Evolutionary conservation across 1,284 basidiomycete species (phyloP).

Genomic region (Ustilago shanxiensis): DNA sequence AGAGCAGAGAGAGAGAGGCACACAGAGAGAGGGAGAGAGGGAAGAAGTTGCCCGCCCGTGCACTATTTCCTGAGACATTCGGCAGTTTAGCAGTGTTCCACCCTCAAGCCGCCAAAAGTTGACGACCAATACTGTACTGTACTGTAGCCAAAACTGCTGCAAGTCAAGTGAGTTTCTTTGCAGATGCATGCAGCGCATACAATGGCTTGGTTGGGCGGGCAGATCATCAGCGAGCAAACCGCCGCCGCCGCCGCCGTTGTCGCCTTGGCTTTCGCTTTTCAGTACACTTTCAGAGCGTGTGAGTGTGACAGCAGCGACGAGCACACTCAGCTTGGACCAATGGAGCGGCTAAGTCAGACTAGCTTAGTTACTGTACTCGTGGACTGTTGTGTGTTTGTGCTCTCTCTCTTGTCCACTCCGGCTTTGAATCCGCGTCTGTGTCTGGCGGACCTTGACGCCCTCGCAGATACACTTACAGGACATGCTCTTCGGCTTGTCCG

Average conservation of each 20-base stretch:
- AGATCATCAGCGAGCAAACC: neutral
- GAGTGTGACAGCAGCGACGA: neutral
- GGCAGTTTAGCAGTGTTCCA: neutral
- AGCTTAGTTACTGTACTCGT: too few species aligned
- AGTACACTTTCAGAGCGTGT: neutral
- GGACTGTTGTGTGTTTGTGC: neutral
- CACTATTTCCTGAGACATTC: neutral
- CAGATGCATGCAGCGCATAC: neutral
- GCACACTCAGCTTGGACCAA: too few species aligned
- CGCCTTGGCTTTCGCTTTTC: too few species aligned
- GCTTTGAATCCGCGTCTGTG: too few species aligned
- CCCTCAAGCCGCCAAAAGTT: neutral
- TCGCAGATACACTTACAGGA: too few species aligned
- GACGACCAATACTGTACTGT: too few species aligned
- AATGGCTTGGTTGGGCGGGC: neutral
- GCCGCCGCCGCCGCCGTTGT: too few species aligned
- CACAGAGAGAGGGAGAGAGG: too few species aligned
- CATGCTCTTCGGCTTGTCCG: neutral
- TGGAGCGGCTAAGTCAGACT: neutral
- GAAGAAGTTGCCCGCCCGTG: neutral
- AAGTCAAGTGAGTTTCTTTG: neutral
- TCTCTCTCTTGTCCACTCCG: neutral
- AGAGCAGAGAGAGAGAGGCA: too few species aligned
- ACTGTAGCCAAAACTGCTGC: neutral
- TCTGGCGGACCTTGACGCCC: conserved; percentile 1